Conservation (phyloP, 1,284 basidiomycete genomes). For the Athelia sp. region DNA sequence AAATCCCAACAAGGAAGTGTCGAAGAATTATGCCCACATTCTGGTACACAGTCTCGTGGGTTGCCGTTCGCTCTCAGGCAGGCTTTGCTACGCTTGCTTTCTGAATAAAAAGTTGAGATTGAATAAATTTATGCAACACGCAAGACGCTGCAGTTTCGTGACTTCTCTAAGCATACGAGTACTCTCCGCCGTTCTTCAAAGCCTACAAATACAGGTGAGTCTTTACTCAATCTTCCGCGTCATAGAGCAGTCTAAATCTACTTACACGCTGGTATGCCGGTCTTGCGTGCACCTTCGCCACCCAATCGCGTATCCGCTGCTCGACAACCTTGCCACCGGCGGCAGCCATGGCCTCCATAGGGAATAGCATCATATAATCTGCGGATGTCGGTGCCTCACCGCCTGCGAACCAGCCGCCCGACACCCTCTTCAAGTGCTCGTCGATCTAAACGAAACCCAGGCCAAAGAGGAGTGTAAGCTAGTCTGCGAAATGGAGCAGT, state of each 20-base stretch:
- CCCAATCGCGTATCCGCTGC: not conserved
- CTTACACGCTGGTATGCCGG: not conserved
- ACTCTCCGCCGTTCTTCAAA: not conserved
- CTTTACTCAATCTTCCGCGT: not conserved
- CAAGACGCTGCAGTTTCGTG: too few species aligned
- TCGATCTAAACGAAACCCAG: conserved; percentile 26
- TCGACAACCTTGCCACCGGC: not conserved
- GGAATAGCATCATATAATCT: conserved; percentile 37
- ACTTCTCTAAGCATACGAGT: not conserved
- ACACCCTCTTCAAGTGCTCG: conserved; percentile 24
- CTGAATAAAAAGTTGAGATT: too few species aligned
- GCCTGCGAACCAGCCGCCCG: conserved; percentile 31
- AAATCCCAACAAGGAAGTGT: too few species aligned
- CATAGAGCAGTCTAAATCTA: too few species aligned
- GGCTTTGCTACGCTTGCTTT: too few species aligned
- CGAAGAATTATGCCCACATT: too few species aligned
- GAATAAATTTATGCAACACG: too few species aligned
- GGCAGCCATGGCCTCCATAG: conserved; percentile 21
- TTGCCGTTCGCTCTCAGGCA: too few species aligned
- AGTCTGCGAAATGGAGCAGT: not conserved
- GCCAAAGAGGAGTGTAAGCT: not conserved
- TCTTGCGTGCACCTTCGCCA: not conserved
- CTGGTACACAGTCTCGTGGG: too few species aligned
- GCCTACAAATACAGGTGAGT: not conserved
- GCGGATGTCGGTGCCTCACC: conserved; percentile 31